Base-by-base conservation (phyloP, 2,329 filamentous ascomycete species). In the Aspergillus sp. region DNA sequence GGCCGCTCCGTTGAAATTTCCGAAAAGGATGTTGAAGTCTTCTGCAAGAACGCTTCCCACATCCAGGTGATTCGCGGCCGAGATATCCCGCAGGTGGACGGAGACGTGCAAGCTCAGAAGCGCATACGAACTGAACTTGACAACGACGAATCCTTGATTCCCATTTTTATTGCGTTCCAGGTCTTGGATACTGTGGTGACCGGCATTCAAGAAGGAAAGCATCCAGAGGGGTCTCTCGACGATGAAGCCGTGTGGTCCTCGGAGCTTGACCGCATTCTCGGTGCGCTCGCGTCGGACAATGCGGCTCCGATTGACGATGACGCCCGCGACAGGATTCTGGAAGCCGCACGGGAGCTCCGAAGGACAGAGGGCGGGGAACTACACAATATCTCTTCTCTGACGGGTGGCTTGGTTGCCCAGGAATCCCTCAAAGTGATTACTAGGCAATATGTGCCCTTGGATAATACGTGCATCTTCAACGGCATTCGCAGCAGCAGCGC, bases 41-140 rank as follows among this genome's bases (percentile, higher is more conserved):
- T 97, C 77, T 98, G 94, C 85, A 97, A 96, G 79, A 96, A 96
- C 68, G 94, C 93, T 54, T 91, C 91, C 51, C 95, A 96, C 74
- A 90, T 97, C 74, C 96, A 95, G 78, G 85, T 98, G 52, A 89
- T 98, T 60, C 90, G 90, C 30, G 87, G 87, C 19, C 79, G 82
- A 30, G 79, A 81, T 3, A 82, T 88, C 52, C 83, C 83, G 77
- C 83, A 63, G 81, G 85, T 74, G 74, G 48, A 65, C 38, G 69
- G 76, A 68, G 77, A 69, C 63, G 73, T 69, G 68, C 74, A 47
- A 68, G 81, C 59, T 72, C 79, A 73, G 69, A 81, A 65, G 77
- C 80, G 67, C 74, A 79, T 69, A 67, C 84, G 71, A 23, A 72
- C 64, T 50, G 66, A 69, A 23, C 65, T 81, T 2, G 69, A 63